Percentiles rank a stretch among this genome's conserved stretches.
phyloP scores from a whole-genome alignment of 148 eudicot genomes.

The Suaeda aralocaspica region DNA sequence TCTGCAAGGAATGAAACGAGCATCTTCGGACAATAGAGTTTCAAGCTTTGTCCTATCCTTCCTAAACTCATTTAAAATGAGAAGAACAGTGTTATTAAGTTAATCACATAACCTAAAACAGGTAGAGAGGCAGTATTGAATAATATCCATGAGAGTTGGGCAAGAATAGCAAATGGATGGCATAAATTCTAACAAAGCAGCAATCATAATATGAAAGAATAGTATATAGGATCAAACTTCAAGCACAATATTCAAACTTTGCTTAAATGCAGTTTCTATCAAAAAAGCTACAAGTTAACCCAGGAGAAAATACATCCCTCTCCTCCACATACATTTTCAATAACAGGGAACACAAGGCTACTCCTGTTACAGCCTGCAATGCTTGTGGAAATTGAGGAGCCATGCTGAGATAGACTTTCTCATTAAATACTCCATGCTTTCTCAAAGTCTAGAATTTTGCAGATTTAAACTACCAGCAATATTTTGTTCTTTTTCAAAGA shows the following conservation, averaged over 20 bases:
- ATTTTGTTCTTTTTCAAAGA: no score
- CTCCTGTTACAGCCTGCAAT: no score
- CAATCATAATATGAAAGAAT: no score
- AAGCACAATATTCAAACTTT: no score
- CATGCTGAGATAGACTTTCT: not conserved
- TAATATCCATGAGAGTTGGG: conserved; percentile 4
- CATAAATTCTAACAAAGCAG: no score
- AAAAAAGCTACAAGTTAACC: no score
- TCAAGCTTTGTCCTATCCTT: conserved; percentile 70
- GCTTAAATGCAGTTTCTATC: no score
- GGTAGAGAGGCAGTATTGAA: not conserved
- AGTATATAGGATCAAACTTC: no score
- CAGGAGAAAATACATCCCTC: no score
- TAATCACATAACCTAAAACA: not conserved
- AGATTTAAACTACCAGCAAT: not conserved
- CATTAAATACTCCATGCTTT: not conserved
- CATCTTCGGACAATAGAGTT: conserved; percentile 53
- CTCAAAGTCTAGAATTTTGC: not conserved
- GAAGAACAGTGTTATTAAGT: conserved; percentile 1
- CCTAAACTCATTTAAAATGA: conserved; percentile 47
- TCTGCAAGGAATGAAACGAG: conserved; percentile 64
- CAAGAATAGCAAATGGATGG: no score
- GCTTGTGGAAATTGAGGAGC: not conserved
- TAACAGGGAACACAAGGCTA: no score
- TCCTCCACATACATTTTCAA: no score